Evolutionary conservation across 2,329 filamentous ascomycete genomes (phyloP).

Genomic region (Sporothrix inflata): DNA sequence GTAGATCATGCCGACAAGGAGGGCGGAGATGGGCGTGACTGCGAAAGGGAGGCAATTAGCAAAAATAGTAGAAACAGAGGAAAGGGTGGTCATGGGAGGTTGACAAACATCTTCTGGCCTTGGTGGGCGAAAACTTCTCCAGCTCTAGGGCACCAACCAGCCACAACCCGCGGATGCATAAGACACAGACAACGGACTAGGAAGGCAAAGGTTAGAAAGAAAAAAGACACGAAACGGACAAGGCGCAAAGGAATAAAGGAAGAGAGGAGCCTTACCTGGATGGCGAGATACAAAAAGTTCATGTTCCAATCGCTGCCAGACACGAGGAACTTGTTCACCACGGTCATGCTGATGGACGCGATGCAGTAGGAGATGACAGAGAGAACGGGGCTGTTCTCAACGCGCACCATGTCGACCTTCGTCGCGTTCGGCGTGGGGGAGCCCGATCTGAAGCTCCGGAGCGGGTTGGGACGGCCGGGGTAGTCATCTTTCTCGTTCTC

Average conservation of each 20-base stretch:
- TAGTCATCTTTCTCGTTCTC: slow-evolving; percentile 40
- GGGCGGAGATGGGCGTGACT: slow-evolving; percentile 96
- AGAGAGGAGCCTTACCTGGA: slow-evolving; percentile 66
- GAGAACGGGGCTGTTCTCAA: slow-evolving; percentile 75
- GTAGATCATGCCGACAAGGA: slow-evolving; percentile 99
- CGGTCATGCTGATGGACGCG: slow-evolving; percentile 98
- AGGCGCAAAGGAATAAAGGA: background rate
- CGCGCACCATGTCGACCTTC: slow-evolving; percentile 44
- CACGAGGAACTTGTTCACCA: slow-evolving; percentile 99
- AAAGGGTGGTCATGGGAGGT: background rate
- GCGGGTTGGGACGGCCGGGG: slow-evolving; percentile 48
- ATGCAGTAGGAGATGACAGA: slow-evolving; percentile 90
- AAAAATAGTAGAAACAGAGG: background rate
- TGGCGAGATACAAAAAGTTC: slow-evolving; percentile 89
- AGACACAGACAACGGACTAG: slow-evolving; percentile 86
- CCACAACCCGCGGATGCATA: slow-evolving; percentile 82
- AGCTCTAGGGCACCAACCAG: slow-evolving; percentile 75
- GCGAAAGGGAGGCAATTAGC: slow-evolving; percentile 11
- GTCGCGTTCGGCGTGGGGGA: background rate
- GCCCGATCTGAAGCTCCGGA: slow-evolving; percentile 33
- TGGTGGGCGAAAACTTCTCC: slow-evolving; percentile 80
- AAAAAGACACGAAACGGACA: background rate
- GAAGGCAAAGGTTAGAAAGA: slow-evolving; percentile 19
- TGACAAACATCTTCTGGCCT: slow-evolving; percentile 85
- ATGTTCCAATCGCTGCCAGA: slow-evolving; percentile 91